Conservation (phyloP, 345 rosid genomes). For the Citrus sinensis region DVS_A1.0 CM039168.1:19791501-19792000, state of each 20-base stretch:
- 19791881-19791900: not conserved
- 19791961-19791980: not conserved
- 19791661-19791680: too few relatives aligned
- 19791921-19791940: constrained; percentile 37
- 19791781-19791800: constrained; percentile 56
- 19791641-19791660: not conserved
- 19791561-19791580: not conserved
- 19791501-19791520: constrained; percentile 49
- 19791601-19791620: not conserved
- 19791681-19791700: constrained; percentile 29
- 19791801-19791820: constrained; percentile 76
- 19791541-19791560: not conserved
- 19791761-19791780: constrained; percentile 43
- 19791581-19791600: not conserved
- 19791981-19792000: constrained; percentile 48
- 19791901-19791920: constrained; percentile 12
- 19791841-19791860: constrained; percentile 14
- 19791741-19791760: constrained; percentile 28
- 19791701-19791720: constrained; percentile 38
- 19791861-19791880: not conserved
- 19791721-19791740: constrained; percentile 71
- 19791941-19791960: not conserved
- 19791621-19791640: not conserved
- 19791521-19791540: constrained; percentile 43
- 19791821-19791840: constrained; percentile 55